A percentile compares a stretch with the other conserved stretches of the same genome.
Evolutionary conservation across 139 green algal genomes (phyloP).

Genomic region (Chlorella sp.): DNA sequence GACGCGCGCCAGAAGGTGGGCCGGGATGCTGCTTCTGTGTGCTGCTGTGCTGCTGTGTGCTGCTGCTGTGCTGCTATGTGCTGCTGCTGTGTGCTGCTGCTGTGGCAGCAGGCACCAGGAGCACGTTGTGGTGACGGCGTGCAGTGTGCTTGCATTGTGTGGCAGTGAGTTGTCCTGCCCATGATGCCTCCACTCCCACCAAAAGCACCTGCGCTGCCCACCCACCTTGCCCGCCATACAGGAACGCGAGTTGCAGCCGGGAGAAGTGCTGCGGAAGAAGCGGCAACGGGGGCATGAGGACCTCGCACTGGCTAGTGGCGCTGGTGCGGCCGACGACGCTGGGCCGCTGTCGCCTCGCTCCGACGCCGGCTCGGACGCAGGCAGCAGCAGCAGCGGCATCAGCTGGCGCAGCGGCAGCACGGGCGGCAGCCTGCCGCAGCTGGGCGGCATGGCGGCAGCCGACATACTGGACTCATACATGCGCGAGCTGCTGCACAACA

Average conservation of each 20-base stretch:
- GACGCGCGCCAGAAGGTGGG: slow-evolving; percentile 1
- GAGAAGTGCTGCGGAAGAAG: slow-evolving; percentile 1
- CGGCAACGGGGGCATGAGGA: background rate
- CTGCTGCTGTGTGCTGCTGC: background rate
- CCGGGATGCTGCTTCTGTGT: background rate
- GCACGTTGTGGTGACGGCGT: background rate
- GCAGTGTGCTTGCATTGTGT: background rate
- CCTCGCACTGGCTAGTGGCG: background rate
- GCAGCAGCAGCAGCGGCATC: slow-evolving; percentile 27
- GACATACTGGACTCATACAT: slow-evolving; percentile 24
- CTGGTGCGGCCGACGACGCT: background rate
- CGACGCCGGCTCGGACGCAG: background rate
- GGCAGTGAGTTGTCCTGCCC: background rate
- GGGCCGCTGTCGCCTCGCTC: background rate
- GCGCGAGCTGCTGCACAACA: slow-evolving; percentile 27
- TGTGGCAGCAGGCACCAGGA: background rate
- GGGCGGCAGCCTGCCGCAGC: slow-evolving; percentile 4
- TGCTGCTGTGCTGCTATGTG: background rate
- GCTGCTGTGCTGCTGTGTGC: background rate
- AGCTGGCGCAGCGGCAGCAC: slow-evolving; percentile 26
- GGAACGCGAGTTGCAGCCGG: background rate
- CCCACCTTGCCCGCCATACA: background rate
- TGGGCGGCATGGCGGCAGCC: background rate
- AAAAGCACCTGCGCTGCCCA: background rate
- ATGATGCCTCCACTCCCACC: background rate